Evolutionary conservation across 2,329 filamentous ascomycete species (phyloP), one percentile per base, ranked within the genome.

Genomic region (Claviceps lovelessii): DNA sequence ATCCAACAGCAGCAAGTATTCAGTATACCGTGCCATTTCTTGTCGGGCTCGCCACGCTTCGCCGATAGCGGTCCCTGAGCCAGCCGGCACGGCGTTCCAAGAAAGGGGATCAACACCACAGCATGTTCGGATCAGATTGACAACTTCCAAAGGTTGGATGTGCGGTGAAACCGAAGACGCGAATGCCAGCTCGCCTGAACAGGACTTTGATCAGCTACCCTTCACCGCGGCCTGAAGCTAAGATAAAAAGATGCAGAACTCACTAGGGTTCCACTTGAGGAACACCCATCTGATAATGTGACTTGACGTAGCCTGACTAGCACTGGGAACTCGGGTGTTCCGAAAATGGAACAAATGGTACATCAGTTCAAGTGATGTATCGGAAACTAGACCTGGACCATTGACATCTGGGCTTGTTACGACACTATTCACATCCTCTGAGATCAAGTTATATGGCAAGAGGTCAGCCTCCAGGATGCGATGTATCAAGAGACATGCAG

Each of bases 241-340:
- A 42, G n/a, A 47, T 10, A 4, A n/a, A 9, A 15, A 15, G 29
- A 33, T 35, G 9, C 23, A 23, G 23, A 23, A 61, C 78, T 66
- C 73, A 91, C 88, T 83, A 59, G 90, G 86, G 60, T 83, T 83
- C 90, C 91, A 98, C 62, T 79, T 84, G 39, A 83, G 78, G 61
- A 90, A 83, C 1, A 93, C 68, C 93, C 93, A 98, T 61, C 83
- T 78, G 55, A 93, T 79, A 41, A 93, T 77, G 61, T 86, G 81
- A 59, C 82, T 85, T 42, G 81, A 83, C 4, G 83, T 85, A 44
- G 76, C 75, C 60, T 83, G 79, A 59, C 80, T 86, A 41, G 80
- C 79, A 56, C 80, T 84, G 1, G 88, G 85, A 48, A 85, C 81
- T 61, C 84, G 78, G 33, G 79, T 76, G 60, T 85, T 83, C 53